Conservation (phyloP, 352 stramenopile species). For the Phytophthora fragariae region DNA sequence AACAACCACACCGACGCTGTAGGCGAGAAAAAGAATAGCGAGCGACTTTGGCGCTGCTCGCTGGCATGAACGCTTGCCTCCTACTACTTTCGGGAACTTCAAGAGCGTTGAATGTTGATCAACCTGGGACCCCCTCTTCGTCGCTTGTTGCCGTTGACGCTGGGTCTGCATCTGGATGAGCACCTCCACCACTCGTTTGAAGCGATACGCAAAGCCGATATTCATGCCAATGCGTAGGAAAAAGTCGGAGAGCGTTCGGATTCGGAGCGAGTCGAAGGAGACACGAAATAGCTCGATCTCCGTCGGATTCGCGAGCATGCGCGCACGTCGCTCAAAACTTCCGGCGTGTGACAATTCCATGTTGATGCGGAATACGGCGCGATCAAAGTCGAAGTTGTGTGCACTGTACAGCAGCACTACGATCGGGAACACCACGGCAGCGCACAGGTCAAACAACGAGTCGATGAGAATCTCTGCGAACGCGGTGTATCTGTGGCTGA, state of each 20-base stretch:
- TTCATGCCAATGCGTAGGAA: constrained; percentile 50
- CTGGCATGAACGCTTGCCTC: constrained; percentile 13
- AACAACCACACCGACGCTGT: constrained; percentile 22
- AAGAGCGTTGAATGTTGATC: constrained; percentile 4
- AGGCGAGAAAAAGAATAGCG: constrained; percentile 24
- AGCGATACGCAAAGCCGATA: constrained; percentile 46
- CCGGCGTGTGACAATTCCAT: constrained; percentile 30
- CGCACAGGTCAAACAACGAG: constrained; percentile 46
- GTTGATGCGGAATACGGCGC: constrained; percentile 31
- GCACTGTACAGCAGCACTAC: constrained; percentile 32
- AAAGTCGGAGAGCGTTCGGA: constrained; percentile 31
- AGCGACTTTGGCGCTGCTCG: constrained; percentile 28
- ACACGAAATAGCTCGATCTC: constrained; percentile 40
- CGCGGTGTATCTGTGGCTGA: constrained; percentile 27
- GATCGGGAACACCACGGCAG: constrained; percentile 43
- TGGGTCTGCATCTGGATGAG: constrained; percentile 30
- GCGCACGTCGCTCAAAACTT: constrained; percentile 46
- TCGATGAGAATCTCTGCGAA: constrained; percentile 49
- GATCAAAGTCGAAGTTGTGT: constrained; percentile 43
- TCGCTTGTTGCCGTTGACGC: background rate
- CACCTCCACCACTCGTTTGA: constrained; percentile 47
- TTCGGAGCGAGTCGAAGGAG: constrained; percentile 47
- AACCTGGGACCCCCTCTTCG: background rate
- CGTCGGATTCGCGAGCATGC: constrained; percentile 36
- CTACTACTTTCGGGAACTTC: background rate